Evolutionary conservation across 352 stramenopile species (phyloP), one percentile per base, ranked within the genome.

Genomic region (Globisporangium cystogenes): DNA sequence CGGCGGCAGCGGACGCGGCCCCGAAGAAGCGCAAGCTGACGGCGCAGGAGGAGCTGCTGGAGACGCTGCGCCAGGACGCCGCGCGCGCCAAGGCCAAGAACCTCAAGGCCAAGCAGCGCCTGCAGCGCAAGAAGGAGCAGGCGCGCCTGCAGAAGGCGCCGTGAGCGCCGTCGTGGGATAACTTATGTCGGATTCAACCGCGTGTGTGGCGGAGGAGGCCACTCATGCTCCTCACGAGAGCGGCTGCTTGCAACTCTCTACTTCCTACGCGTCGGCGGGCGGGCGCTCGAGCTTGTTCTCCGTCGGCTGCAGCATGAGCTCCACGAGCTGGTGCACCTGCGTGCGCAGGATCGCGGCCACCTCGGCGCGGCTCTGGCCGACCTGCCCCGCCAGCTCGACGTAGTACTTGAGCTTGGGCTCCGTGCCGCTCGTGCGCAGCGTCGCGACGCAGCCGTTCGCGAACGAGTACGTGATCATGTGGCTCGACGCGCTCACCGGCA

Each of bases 351-450:
- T 74, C 4, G 56, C 48, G 10, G 64, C 69, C 12, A 92, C 76
- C 27, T 90, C 77, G 23, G 71, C 68, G 21, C 78, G 81, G 43
- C 68, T 74, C 62, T 90, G 72, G 18, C 82, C 79, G 21, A 85
- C 68, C 27, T 73, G 62, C 21, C 82, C 85, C 23, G 81, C 79
- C 14, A 92, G 68, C 76, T 99, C 97, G 36, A 98, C 87, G 67
- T 99, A 99, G 66, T 98, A 99, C 74, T 99, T 99, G 57, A 99
- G 96, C 73, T 99, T 99, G 21, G 97, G 97, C 68, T 99, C 97
- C 14, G 97, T 99, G 20, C 97, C 97, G 66, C 94, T 99, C 35
- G 95, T 98, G 57, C 96, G 89, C 52, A 99, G 86, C 50, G 97
- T 98, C 20, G 94, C 87, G 42, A 98, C 90, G 62, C 89, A 97